Evolutionary conservation across 2,329 filamentous ascomycete genomes (phyloP).

Genomic region (Sodiomyces alkalinus): DNA sequence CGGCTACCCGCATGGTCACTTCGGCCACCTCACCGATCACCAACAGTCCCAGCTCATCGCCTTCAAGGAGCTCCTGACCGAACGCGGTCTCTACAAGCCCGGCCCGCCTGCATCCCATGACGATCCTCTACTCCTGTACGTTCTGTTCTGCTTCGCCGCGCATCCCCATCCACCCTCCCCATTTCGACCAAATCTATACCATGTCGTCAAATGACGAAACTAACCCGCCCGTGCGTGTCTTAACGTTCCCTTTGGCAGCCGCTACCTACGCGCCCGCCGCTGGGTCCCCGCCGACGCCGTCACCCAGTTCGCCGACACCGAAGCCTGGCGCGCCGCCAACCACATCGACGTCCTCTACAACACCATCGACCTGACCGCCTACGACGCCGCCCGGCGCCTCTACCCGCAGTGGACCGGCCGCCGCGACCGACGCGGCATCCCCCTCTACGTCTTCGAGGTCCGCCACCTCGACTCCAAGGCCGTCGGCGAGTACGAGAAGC

Average conservation of each 20-base stretch:
- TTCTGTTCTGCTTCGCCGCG: conserved; percentile 5
- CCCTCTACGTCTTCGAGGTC: conserved; percentile 84
- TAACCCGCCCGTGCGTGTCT: conserved; percentile 1
- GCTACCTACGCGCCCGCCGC: conserved; percentile 72
- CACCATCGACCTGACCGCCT: conserved; percentile 73
- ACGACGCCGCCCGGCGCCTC: conserved; percentile 66
- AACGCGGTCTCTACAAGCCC: conserved; percentile 48
- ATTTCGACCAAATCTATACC: conserved; percentile 3
- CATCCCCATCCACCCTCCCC: neutral
- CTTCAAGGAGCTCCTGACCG: conserved; percentile 56
- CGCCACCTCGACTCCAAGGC: conserved; percentile 69
- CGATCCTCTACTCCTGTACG: conserved; percentile 57
- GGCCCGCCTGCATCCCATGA: conserved; percentile 49
- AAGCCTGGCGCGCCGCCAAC: conserved; percentile 73
- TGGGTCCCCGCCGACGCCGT: conserved; percentile 68
- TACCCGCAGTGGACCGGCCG: conserved; percentile 94
- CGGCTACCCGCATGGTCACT: conserved; percentile 61
- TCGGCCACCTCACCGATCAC: conserved; percentile 56
- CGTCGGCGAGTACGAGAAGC: conserved; percentile 63
- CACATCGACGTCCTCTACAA: conserved; percentile 66
- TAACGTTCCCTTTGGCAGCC: conserved; percentile 32
- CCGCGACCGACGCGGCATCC: conserved; percentile 78
- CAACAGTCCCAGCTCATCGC: conserved; percentile 52
- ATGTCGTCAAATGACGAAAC: neutral
- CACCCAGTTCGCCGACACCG: conserved; percentile 74